Evolutionary conservation across 768 basidiomycete genomes (phyloP), one percentile per base, ranked within the genome.

Genomic region (Vishniacozyma victoriae): DNA sequence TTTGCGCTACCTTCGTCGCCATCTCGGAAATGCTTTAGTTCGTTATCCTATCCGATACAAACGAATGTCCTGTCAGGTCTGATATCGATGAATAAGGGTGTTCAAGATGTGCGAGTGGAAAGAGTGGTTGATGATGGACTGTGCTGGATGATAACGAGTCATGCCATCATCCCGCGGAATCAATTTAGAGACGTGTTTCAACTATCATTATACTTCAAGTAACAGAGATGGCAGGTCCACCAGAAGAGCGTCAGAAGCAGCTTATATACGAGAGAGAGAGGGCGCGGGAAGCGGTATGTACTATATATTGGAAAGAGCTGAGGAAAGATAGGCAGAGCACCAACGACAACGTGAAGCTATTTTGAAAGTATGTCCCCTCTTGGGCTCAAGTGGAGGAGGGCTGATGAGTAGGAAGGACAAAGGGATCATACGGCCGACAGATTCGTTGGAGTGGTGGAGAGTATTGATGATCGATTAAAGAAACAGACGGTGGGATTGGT

Each of bases 401-500:
- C 11, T 16, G 5, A 4, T 16, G 11, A 24, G 7, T 43, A 75
- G 67, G 91, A 95, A 74, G 91, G 90, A 2, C 87, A 93, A 76
- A 92, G 91, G 72, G 83, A 87, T 31, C 84, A 89, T 24, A 86
- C 87, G 0, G 74, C 81, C 3, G 83, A 85, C 67, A 85, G 91
- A 52, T 97, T 97, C 72, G 86, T 93, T 29, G 88, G 89, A 1
- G 87, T 92, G 70, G 82, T 87, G 73, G 92, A 96, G 68, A 88
- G 87, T 4, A 82, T 95, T 78, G 93, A 96, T 71, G 93, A 96
- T 50, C 79, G 82, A 5, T 78, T 97, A 42, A 95, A 93, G 77
- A 78, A 88, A 53, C 84, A 78, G 41, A 97, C 93, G 1, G 82
- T 97, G 36, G 93, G 93, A 55, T 79, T 97, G 15, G 92, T 96